Conservation (phyloP, 2,329 filamentous ascomycete genomes). For the Trichoderma semiorbis region DNA sequence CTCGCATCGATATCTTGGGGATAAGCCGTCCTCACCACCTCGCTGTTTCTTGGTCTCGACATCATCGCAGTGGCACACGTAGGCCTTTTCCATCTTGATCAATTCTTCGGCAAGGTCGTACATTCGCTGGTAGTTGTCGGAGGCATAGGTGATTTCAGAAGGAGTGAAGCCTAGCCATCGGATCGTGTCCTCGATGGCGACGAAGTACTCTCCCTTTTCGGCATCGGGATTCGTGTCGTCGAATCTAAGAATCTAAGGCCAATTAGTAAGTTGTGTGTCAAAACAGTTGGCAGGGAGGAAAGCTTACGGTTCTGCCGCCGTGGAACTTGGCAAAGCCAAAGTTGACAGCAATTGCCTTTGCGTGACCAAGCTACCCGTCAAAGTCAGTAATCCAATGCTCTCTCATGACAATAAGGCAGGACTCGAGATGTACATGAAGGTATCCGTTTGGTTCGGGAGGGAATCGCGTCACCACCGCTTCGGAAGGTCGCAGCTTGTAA, state of each 20-base stretch:
- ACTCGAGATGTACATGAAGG: slow-evolving; percentile 53
- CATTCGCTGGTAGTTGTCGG: slow-evolving; percentile 83
- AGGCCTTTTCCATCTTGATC: slow-evolving; percentile 66
- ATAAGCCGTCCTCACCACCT: slow-evolving; percentile 67
- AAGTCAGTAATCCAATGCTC: not conserved
- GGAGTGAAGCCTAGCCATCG: slow-evolving; percentile 62
- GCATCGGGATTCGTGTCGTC: slow-evolving; percentile 96
- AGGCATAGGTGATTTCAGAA: slow-evolving; percentile 76
- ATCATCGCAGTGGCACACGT: slow-evolving; percentile 85
- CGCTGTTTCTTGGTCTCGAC: slow-evolving; percentile 82
- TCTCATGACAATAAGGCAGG: not conserved
- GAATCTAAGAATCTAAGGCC: slow-evolving; percentile 49
- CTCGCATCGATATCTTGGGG: slow-evolving; percentile 71
- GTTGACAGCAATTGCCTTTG: slow-evolving; percentile 93
- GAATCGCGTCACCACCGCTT: slow-evolving; percentile 66
- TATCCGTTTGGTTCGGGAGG: slow-evolving; percentile 90
- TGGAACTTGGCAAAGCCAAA: slow-evolving; percentile 90
- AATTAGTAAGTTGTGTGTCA: not conserved
- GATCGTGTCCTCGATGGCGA: slow-evolving; percentile 76
- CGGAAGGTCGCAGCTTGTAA: slow-evolving; percentile 63
- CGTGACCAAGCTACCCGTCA: slow-evolving; percentile 67
- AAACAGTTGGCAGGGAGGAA: not conserved
- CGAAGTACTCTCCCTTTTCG: slow-evolving; percentile 86
- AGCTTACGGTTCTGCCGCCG: slow-evolving; percentile 51
- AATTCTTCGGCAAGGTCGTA: slow-evolving; percentile 88